phyloP scores from a whole-genome alignment of 345 rosid species.

The Gossypium ekmanianum region DNA sequence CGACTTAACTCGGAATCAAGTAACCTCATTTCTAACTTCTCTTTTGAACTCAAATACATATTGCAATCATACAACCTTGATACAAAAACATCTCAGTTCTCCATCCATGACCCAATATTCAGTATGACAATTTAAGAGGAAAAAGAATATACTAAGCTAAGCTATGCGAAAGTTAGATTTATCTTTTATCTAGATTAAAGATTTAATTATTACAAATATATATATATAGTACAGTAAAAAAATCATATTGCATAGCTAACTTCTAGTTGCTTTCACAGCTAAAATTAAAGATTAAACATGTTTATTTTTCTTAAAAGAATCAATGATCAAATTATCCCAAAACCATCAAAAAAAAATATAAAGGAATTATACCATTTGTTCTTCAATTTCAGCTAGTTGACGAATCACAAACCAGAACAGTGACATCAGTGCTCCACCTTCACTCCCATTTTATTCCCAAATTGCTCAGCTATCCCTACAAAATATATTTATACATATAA shows the following conservation, averaged over 20 bases:
- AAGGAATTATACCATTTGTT: constrained; percentile 38
- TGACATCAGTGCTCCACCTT: constrained; percentile 53
- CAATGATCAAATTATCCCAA: background rate
- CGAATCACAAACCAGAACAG: constrained; percentile 49
- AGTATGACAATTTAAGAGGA: background rate
- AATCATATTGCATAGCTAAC: background rate
- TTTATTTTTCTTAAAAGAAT: background rate
- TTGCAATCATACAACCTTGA: background rate
- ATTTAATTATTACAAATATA: background rate
- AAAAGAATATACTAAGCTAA: background rate
- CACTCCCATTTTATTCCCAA: constrained; percentile 33
- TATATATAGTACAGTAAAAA: background rate
- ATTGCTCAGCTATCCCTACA: background rate
- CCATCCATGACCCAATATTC: background rate
- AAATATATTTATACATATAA: background rate
- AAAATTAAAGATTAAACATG: background rate
- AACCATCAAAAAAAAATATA: background rate
- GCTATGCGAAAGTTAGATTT: background rate
- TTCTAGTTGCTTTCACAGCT: background rate
- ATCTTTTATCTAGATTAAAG: background rate
- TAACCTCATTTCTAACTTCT: too few relatives aligned
- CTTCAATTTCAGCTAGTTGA: constrained; percentile 55
- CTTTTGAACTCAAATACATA: background rate
- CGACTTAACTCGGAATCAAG: too few relatives aligned
- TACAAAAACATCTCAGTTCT: background rate